A percentile compares a stretch with the other conserved stretches of the same genome.
These are phyloP conservation scores for Colletotrichum sp. DNA, from an alignment of 2,329 filamentous ascomycete genomes.

Conservation along the genomic window DNA sequence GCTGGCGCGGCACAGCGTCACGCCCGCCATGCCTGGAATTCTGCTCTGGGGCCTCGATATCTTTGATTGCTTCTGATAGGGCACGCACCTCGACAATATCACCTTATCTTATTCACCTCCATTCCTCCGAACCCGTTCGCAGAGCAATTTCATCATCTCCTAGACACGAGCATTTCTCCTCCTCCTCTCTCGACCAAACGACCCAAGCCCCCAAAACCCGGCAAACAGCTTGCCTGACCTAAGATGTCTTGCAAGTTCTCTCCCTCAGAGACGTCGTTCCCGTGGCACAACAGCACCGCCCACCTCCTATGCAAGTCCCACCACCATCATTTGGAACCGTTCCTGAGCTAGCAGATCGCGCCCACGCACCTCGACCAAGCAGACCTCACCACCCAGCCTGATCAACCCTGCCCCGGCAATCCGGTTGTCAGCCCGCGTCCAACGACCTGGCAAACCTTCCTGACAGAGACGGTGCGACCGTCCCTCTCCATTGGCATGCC, in stretches of 20 bases:
- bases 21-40: neutral
- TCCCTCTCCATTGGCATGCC: neutral
- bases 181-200: neutral
- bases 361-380: neutral
- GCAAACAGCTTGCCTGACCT: neutral
- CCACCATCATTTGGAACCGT: neutral
- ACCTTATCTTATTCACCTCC: neutral
- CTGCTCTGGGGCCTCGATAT: neutral
- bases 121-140: neutral
- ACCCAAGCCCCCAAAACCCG: neutral
- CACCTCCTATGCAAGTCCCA: neutral
- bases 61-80: neutral
- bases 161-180: neutral
- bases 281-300: neutral
- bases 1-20: neutral
- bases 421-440: neutral
- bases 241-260: neutral
- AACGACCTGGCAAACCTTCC: neutral
- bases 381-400: neutral
- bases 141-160: neutral
- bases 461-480: neutral
- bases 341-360: constrained; percentile 11
- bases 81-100: neutral
- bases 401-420: neutral
- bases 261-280: neutral